A percentile compares a stretch with the other conserved stretches of the same genome.
Conservation (phyloP, 202 grass and related monocot genomes). For the Saccharum hybrid region DNA sequence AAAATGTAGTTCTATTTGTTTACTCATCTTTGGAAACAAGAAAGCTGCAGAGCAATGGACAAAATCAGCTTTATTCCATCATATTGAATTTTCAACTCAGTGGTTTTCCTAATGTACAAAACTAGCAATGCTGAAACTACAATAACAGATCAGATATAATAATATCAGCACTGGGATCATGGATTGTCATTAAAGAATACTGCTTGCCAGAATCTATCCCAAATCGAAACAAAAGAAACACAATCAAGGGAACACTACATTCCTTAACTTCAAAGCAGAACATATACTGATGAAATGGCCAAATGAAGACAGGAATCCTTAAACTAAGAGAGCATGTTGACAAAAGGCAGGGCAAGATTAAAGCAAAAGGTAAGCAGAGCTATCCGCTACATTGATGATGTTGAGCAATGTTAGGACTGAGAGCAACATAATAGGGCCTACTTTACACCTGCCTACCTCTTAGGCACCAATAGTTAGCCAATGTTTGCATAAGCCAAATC, state of each 20-base stretch:
- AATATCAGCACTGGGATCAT: not conserved
- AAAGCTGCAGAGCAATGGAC: conserved; percentile 11
- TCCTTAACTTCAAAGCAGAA: conserved; percentile 65
- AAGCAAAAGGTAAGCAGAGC: conserved; percentile 60
- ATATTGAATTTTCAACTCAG: not conserved
- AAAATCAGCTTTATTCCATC: conserved; percentile 17
- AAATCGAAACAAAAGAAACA: conserved; percentile 41
- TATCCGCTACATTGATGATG: conserved; percentile 69
- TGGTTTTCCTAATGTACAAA: conserved; percentile 10
- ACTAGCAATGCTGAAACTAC: conserved; percentile 9
- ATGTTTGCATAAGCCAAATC: conserved; percentile 30
- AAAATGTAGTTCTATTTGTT: conserved; percentile 28
- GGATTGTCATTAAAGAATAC: conserved; percentile 35
- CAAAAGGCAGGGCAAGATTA: conserved; percentile 72
- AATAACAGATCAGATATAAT: conserved; percentile 32
- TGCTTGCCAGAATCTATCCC: conserved; percentile 43
- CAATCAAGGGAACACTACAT: conserved; percentile 39
- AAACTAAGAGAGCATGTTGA: conserved; percentile 85
- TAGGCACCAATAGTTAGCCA: conserved; percentile 47
- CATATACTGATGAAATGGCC: conserved; percentile 43
- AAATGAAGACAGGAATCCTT: conserved; percentile 71
- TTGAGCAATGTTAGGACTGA: conserved; percentile 50
- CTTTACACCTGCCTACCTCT: conserved; percentile 56
- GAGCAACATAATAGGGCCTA: conserved; percentile 50
- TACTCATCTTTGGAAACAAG: not conserved